Evolutionary conservation across 2,329 filamentous ascomycete species (phyloP).

Genomic region (Fusarium acutatum): DNA sequence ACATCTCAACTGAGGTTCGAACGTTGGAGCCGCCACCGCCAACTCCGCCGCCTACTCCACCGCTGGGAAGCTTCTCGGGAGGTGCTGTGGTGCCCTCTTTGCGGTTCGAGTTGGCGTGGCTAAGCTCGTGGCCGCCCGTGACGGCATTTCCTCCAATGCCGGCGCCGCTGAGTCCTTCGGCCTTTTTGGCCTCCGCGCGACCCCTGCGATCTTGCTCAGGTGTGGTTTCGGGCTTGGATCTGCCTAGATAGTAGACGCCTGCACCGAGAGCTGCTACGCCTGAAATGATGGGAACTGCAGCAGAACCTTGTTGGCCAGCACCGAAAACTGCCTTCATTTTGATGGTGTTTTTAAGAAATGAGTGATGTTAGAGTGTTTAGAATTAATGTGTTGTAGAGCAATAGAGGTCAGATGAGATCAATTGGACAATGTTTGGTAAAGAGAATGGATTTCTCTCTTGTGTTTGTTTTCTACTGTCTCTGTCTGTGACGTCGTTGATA

Average conservation of each 20-base stretch:
- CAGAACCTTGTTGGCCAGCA: constrained; percentile 29
- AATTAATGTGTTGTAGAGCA: background rate
- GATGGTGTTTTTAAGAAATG: background rate
- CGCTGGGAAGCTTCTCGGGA: constrained; percentile 45
- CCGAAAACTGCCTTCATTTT: constrained; percentile 31
- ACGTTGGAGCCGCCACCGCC: constrained; percentile 43
- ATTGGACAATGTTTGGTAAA: background rate
- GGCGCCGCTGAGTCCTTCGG: constrained; percentile 44
- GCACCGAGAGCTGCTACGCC: constrained; percentile 37
- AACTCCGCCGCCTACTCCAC: constrained; percentile 45
- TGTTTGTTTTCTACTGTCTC: constrained; percentile 12
- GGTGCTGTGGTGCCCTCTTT: constrained; percentile 35
- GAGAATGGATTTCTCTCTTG: background rate
- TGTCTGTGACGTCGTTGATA: constrained; percentile 33
- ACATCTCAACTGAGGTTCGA: constrained; percentile 42
- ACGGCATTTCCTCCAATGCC: constrained; percentile 45
- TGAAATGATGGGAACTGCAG: constrained; percentile 22
- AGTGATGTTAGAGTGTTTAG: background rate
- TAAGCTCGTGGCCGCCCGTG: constrained; percentile 44
- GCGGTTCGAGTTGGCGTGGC: constrained; percentile 30
- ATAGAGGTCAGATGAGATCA: background rate
- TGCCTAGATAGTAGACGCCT: constrained; percentile 35
- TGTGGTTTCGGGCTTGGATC: constrained; percentile 11
- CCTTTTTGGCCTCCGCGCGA: constrained; percentile 43
- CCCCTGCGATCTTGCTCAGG: constrained; percentile 25